Evolutionary conservation across 2,329 filamentous ascomycete species (phyloP), one percentile per base, ranked within the genome.

Genomic region (Sclerotinia sclerotiorum): DNA sequence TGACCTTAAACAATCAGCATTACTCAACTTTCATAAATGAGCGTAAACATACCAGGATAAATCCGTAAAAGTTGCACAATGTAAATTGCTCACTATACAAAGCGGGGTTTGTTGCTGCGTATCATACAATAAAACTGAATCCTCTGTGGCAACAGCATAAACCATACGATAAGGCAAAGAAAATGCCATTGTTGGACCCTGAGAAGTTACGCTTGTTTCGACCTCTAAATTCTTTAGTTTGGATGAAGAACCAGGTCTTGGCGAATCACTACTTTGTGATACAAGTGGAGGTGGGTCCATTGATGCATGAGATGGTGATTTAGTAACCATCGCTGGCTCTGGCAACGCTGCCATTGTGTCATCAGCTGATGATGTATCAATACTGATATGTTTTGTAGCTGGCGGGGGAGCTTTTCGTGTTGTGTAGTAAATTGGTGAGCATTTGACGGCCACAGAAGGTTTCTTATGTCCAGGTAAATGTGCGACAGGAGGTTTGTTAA

Each of bases 381-480:
- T 93, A 0, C 93, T 97, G 73, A 99, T 96, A 75, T 97, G 89
- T 74, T 91, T 93, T 1, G 94, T 93, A 1, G 93, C 97, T 5
- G 85, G 80, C 13, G 89, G 88, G 0, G 85, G 80, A 0, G 83
- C 81, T 74, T 90, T 87, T 52, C 95, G 88, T 29, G 96, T 82
- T 0, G 89, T 92, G 79, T 98, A 99, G 74, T 92, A 89, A 32
- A 97, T 81, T 0, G 95, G 95, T 19, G 94, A 99, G 78, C 95
- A 99, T 76, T 92, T 92, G 69, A 99, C 92, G 1, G 94, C 95
- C 15, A 99, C 92, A 0, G 95, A 98, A 0, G 95, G 95, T 79
- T 99, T 99, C 83, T 97, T 99, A 80, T 98, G 94, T 1, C 95
- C 95, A 0, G 95, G 95, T 8, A 99, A 84, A 79, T 98, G 95